Evolutionary conservation across 2,329 filamentous ascomycete species (phyloP).

Genomic region (Fusarium sp.): DNA sequence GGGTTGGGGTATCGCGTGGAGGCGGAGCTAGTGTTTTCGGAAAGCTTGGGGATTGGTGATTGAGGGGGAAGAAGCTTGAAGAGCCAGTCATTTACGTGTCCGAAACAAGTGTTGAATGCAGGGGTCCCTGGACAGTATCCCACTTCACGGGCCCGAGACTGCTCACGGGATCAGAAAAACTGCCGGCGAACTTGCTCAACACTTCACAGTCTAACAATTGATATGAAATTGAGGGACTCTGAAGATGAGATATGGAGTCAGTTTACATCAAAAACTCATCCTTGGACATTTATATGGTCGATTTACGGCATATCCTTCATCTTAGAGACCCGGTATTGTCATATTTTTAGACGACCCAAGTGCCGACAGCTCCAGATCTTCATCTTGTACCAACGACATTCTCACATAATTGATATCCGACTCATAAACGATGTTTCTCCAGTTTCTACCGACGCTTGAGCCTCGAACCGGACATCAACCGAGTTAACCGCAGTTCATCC

Average conservation of each 20-base stretch:
- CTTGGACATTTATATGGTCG: accelerated
- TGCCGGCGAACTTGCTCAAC: not conserved
- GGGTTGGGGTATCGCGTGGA: not conserved
- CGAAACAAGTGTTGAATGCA: not conserved
- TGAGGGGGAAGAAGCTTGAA: not conserved
- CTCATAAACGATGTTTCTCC: not conserved
- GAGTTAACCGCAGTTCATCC: not conserved
- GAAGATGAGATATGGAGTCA: accelerated
- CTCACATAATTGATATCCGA: not conserved
- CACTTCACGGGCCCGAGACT: not conserved
- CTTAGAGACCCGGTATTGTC: accelerated
- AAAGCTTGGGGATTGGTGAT: not conserved
- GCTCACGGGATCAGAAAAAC: slow-evolving; percentile 1
- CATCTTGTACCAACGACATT: not conserved
- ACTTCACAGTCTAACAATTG: not conserved
- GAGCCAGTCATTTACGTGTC: not conserved
- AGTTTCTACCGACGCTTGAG: not conserved
- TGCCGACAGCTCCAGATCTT: not conserved
- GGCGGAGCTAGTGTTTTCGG: not conserved
- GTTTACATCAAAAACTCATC: accelerated
- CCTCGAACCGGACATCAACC: not conserved
- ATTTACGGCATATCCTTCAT: too few species aligned
- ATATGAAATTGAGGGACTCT: not conserved
- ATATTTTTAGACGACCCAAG: accelerated
- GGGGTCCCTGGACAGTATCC: not conserved